These are phyloP conservation scores for Irpex sp. DNA, from an alignment of 1,284 basidiomycete species.

Conservation along the genomic window DNA sequence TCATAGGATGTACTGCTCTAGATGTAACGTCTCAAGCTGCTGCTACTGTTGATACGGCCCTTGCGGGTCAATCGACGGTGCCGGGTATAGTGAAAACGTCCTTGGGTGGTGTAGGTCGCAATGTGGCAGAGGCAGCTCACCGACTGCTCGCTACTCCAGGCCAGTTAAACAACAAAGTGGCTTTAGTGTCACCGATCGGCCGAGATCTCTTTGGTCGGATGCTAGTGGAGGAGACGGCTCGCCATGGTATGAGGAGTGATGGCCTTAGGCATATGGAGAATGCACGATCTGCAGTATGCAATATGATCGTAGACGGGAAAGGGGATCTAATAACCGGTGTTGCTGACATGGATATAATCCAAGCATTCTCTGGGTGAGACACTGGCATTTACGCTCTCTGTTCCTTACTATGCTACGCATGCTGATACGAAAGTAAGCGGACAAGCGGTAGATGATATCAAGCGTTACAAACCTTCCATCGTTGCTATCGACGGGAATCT, in stretches of 20 bases:
- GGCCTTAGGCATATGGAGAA: conserved; percentile 50
- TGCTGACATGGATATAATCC: conserved; percentile 86
- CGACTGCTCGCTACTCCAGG: conserved; percentile 45
- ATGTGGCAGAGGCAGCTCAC: conserved; percentile 88
- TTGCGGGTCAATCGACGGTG: conserved; percentile 63
- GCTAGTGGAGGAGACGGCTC: conserved; percentile 51
- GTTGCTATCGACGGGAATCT: conserved; percentile 87
- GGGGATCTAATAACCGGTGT: conserved; percentile 83
- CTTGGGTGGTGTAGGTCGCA: conserved; percentile 90
- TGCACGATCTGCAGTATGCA: conserved; percentile 74
- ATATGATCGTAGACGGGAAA: conserved; percentile 71
- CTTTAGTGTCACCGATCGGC: conserved; percentile 65
- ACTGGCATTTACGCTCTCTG: not conserved
- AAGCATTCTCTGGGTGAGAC: conserved; percentile 35
- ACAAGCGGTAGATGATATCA: conserved; percentile 19
- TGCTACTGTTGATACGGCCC: conserved; percentile 23
- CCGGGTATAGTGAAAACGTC: conserved; percentile 76
- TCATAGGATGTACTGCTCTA: conserved; percentile 84
- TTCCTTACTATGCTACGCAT: not conserved
- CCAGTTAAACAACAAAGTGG: conserved; percentile 27
- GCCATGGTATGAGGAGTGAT: conserved; percentile 77
- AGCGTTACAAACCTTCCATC: conserved; percentile 47
- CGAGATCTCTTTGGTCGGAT: conserved; percentile 70
- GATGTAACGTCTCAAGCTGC: conserved; percentile 72
- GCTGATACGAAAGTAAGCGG: conserved; percentile 31